Base-by-base conservation (phyloP, 1,139 yeast species). In the Suhomyces guaymorum region DNA sequence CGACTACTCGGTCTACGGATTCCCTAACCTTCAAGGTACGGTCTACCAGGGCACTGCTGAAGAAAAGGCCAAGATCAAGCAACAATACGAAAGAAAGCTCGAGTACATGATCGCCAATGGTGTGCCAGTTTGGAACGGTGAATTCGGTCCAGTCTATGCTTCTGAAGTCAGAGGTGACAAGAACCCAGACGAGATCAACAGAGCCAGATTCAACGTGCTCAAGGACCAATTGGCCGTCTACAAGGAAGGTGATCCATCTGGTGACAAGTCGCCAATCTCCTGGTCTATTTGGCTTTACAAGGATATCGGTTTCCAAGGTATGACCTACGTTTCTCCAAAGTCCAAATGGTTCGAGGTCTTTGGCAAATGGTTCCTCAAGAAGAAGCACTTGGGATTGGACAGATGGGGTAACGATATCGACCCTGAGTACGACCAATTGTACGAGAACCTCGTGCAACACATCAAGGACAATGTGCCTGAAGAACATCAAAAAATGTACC, bases 261-360 rank as follows among this genome's bases (percentile, higher is more conserved):
- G 73, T 5, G 73, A 69, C 46, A 56, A 59, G 3, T 25, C 61
- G 10, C 68, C 73, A 12, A 68, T 70, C 36, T 47, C 63, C 25
- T 70, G 75, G 75, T 67, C 74, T 4, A 70, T 70, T 42, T 70
- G 76, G 76, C 57, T 70, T n/a, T 70, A 71, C 53, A 70, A 70
- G 48, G 76, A 70, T 47, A 68, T 70, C 48, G 75, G 75, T 2
- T 69, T 55, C 49, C 75, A 70, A 53, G 76, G 73, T 2, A 51
- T 70, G 40, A 63, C 73, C 18, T 69, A 60, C 41, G 74, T 68
- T 14, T 51, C 62, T 6, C 73, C 74, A 11, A 47, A 61, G 15
- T 64, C 73, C 34, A 60, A 63, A 41, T 68, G 71, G 64, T 67
- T 51, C 48, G 39, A 59, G 41, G 52, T 69, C 3, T 61, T 70